phyloP scores from a whole-genome alignment of 371 early-diverging fungal species.

The Rhizopus microsporus region DNA sequence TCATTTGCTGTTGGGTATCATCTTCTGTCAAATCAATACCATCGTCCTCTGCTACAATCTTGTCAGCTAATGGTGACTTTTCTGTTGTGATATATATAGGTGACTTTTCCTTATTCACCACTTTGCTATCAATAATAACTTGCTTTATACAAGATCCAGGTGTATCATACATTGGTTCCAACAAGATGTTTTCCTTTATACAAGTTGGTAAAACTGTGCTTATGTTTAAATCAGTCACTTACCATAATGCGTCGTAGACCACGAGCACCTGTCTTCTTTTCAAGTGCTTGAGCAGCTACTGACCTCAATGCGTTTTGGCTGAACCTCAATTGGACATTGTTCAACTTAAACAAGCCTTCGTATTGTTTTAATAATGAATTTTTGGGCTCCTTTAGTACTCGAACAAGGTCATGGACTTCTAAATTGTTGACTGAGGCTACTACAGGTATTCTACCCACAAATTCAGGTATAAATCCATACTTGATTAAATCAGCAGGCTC shows the following conservation, averaged over 20 bases:
- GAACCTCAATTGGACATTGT: conserved; percentile 67
- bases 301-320: conserved; percentile 68
- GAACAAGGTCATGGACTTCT: conserved; percentile 69
- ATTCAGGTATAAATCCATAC: conserved; percentile 91
- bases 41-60: conserved; percentile 28
- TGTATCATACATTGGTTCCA: conserved; percentile 83
- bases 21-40: conserved; percentile 13
- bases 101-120: conserved; percentile 27
- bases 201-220: background rate
- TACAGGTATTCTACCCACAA: conserved; percentile 88
- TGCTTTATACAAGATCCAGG: conserved; percentile 73
- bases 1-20: conserved; percentile 26
- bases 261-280: conserved; percentile 88
- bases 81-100: conserved; percentile 25
- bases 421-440: conserved; percentile 79
- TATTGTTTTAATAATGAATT: conserved; percentile 87
- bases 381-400: conserved; percentile 82
- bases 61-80: conserved; percentile 25
- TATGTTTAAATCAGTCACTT: conserved; percentile 7
- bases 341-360: conserved; percentile 71
- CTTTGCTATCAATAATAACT: conserved; percentile 71
- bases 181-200: conserved; percentile 64
- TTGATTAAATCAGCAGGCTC: conserved; percentile 73
- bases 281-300: conserved; percentile 76
- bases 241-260: conserved; percentile 85